Percentiles rank a stretch among this genome's conserved stretches.
phyloP scores from a whole-genome alignment of 345 rosid species.

The Citrus medica region DNA sequence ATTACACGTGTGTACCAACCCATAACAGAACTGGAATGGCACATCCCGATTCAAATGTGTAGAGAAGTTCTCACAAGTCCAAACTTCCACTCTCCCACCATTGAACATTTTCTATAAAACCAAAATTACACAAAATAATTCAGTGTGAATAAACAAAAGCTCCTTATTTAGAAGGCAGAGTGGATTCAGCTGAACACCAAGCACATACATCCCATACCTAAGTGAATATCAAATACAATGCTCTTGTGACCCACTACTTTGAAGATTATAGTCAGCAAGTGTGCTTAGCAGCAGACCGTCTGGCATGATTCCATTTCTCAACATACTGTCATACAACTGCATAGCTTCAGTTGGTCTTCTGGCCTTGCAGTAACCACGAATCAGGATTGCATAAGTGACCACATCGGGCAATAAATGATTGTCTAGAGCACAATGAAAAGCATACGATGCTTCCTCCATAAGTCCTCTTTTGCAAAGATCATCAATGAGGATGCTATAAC shows the following conservation, averaged over 20 bases:
- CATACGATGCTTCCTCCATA: conserved; percentile 34
- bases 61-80: conserved; percentile 68
- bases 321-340: conserved; percentile 35
- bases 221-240: not conserved
- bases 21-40: conserved; percentile 37
- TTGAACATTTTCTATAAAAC: conserved; percentile 70
- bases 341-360: conserved; percentile 43
- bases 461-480: conserved; percentile 49
- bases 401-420: conserved; percentile 42
- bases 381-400: conserved; percentile 41
- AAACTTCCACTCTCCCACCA: conserved; percentile 51
- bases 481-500: conserved; percentile 48
- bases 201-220: not conserved
- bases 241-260: not conserved
- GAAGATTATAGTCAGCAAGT: conserved; percentile 31
- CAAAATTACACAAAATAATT: not conserved
- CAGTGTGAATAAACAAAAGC: not conserved
- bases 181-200: not conserved
- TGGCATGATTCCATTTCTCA: conserved; percentile 35
- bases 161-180: not conserved
- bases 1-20: conserved; percentile 49
- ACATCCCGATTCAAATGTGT: not conserved
- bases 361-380: conserved; percentile 48
- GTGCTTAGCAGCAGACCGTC: conserved; percentile 33
- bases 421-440: conserved; percentile 35